A percentile compares a stretch with the other conserved stretches of the same genome.
phyloP scores from a whole-genome alignment of 2,329 filamentous ascomycete species.

The Myriosclerotinia duriaeana region DNA sequence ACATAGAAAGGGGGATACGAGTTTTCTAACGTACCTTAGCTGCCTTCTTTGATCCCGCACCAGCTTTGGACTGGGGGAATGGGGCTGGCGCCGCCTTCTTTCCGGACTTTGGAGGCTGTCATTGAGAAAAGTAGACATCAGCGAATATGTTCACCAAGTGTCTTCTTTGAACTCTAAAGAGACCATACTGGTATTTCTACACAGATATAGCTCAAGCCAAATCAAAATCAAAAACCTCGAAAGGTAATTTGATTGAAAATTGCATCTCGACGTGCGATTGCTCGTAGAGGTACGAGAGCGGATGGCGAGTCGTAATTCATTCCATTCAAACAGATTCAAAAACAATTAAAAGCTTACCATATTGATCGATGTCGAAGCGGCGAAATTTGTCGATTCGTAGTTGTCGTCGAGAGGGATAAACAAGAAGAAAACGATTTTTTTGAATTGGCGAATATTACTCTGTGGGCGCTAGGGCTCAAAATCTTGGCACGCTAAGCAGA shows the following conservation, averaged over 20 bases:
- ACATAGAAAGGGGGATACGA: slow-evolving; percentile 23
- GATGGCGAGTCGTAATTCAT: slow-evolving; percentile 38
- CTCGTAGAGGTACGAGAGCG: slow-evolving; percentile 44
- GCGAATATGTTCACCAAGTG: slow-evolving; percentile 74
- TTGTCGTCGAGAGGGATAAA: slow-evolving; percentile 30
- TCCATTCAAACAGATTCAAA: slow-evolving; percentile 35
- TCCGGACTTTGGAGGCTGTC: slow-evolving; percentile 96
- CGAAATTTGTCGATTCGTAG: slow-evolving; percentile 29
- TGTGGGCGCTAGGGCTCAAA: slow-evolving; percentile 30
- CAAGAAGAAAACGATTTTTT: slow-evolving; percentile 32
- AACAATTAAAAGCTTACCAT: slow-evolving; percentile 59
- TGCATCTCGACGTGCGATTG: slow-evolving; percentile 43
- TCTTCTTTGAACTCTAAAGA: slow-evolving; percentile 95
- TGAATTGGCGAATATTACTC: slow-evolving; percentile 10
- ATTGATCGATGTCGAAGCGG: slow-evolving; percentile 49
- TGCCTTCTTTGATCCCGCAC: slow-evolving; percentile 79
- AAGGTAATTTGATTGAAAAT: slow-evolving; percentile 37
- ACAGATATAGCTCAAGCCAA: slow-evolving; percentile 61
- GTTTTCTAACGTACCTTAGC: slow-evolving; percentile 73
- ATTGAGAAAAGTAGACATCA: slow-evolving; percentile 99
- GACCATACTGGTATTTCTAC: slow-evolving; percentile 47
- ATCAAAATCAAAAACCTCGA: slow-evolving; percentile 52
- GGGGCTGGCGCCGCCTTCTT: slow-evolving; percentile 98
- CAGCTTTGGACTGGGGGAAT: slow-evolving; percentile 92
- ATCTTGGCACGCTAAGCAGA: slow-evolving; percentile 32